A percentile compares a stretch with the other conserved stretches of the same genome.
Conservation (phyloP, 495 filamentous ascomycete genomes). For the Hypomontagnella monticulosa region DNA sequence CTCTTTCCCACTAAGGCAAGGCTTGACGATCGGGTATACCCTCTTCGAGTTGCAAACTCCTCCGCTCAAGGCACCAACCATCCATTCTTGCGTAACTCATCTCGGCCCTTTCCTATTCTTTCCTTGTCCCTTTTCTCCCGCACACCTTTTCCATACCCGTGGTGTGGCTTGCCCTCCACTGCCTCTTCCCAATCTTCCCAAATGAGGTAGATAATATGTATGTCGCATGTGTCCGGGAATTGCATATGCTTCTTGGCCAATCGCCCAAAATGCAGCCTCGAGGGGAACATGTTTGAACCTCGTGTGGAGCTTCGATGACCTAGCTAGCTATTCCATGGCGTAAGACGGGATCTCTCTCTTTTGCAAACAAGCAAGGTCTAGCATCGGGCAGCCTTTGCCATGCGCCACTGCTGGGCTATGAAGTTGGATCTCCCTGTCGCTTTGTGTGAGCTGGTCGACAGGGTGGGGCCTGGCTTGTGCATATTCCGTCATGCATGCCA, state of each 20-base stretch:
- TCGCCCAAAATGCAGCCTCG: slow-evolving; percentile 45
- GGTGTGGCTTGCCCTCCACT: slow-evolving; percentile 41
- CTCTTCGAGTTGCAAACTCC: slow-evolving; percentile 47
- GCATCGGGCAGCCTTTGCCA: slow-evolving; percentile 49
- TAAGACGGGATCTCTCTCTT: slow-evolving; percentile 13
- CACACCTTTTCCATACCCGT: slow-evolving; percentile 39
- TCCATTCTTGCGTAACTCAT: slow-evolving; percentile 48
- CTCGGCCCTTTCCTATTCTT: slow-evolving; percentile 50
- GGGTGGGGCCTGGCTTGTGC: slow-evolving; percentile 62
- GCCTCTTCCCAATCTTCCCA: slow-evolving; percentile 43
- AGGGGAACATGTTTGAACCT: slow-evolving; percentile 23
- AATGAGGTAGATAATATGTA: slow-evolving; percentile 44
- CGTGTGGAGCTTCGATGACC: slow-evolving; percentile 35
- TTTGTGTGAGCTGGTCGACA: slow-evolving; percentile 49
- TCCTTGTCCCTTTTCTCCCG: slow-evolving; percentile 46
- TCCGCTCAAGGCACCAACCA: slow-evolving; percentile 44
- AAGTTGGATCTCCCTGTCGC: slow-evolving; percentile 45
- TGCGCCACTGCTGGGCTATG: slow-evolving; percentile 47
- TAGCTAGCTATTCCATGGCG: slow-evolving; percentile 20
- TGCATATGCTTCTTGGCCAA: slow-evolving; percentile 45
- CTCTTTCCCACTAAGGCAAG: slow-evolving; percentile 44
- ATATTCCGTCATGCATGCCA: slow-evolving; percentile 69
- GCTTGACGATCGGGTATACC: slow-evolving; percentile 45
- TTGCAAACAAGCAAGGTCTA: slow-evolving; percentile 27
- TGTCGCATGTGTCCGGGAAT: slow-evolving; percentile 41